Evolutionary conservation across 805 yeast species (phyloP).

Genomic region (Nakazawaea anatomiae): DNA sequence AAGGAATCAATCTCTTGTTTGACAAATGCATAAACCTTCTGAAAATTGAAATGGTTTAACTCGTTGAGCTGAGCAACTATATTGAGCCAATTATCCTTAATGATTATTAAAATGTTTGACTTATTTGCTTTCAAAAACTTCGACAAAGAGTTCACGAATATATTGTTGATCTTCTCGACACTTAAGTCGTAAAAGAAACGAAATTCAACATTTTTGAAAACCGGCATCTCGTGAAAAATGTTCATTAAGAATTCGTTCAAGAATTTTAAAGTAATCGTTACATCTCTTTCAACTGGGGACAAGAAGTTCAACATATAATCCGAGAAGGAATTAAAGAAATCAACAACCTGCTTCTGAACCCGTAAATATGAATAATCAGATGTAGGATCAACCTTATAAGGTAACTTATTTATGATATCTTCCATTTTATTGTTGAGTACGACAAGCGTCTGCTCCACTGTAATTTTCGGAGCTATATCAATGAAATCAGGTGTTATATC

Average conservation of each 20-base stretch:
- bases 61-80: constrained; percentile 23
- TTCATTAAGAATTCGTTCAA: constrained; percentile 52
- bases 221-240: constrained; percentile 59
- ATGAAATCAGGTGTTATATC: constrained; percentile 48
- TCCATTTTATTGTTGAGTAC: constrained; percentile 42
- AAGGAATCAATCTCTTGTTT: constrained; percentile 21
- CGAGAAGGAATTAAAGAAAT: constrained; percentile 62
- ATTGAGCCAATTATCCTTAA: constrained; percentile 26
- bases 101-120: constrained; percentile 25
- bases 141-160: constrained; percentile 19
- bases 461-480: constrained; percentile 51
- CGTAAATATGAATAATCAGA: constrained; percentile 76
- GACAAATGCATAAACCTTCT: constrained; percentile 18
- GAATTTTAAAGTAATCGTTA: constrained; percentile 51
- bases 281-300: constrained; percentile 61
- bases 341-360: constrained; percentile 61
- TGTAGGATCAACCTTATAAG: constrained; percentile 67
- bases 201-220: constrained; percentile 52
- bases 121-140: constrained; percentile 24
- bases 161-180: constrained; percentile 26
- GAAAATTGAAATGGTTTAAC: constrained; percentile 22
- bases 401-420: constrained; percentile 45
- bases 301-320: constrained; percentile 70
- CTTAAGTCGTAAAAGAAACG: constrained; percentile 35
- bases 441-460: constrained; percentile 44